Base-by-base conservation (phyloP, 352 stramenopile species). In the Globisporangium echinulatum region DNA sequence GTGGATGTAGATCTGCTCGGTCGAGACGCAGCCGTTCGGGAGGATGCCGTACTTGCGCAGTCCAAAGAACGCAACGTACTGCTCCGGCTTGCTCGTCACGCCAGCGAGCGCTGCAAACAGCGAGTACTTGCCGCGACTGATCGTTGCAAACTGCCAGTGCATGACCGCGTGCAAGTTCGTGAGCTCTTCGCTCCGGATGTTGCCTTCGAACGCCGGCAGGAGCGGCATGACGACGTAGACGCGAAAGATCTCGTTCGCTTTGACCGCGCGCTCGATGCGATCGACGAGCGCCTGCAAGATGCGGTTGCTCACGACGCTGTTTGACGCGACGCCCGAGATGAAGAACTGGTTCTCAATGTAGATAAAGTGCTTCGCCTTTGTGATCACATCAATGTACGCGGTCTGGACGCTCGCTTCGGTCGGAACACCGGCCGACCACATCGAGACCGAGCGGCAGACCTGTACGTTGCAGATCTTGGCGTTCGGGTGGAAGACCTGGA, bases 341-440 rank as follows among this genome's bases (percentile, higher is more conserved):
- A 97, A 97, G 59, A 96, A 97, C 67, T 97, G 87, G 65, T 97
- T 97, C 66, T 97, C 91, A 52, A 97, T 96, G 75, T 97, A 97
- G 50, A 97, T 66, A 44, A 77, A 97, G 60, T 93, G 84, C 39
- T 90, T 77, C 3, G 86, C 71, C 50, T 87, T 85, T 1, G 72
- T 64, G 65, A 96, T 96, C 19, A 88, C 64, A 53, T 94, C 82
- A 53, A 92, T 77, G 58, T 94, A 96, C 15, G 87, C 87, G 48
- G 75, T 69, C 48, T 94, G 85, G 61, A 94, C 92, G 58, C 84
- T 94, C 33, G 67, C 69, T 64, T 96, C 87, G 0, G 82, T 92
- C 11, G 77, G 77, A 4, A 92, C 84, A 43, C 87, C 87, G 0
- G 80, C 84, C 1, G 87, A 96, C 87, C 87, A 96, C 75, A 90